Evolutionary conservation across 495 filamentous ascomycete species (phyloP).

Genomic region (Annulohypoxylon stygium): DNA sequence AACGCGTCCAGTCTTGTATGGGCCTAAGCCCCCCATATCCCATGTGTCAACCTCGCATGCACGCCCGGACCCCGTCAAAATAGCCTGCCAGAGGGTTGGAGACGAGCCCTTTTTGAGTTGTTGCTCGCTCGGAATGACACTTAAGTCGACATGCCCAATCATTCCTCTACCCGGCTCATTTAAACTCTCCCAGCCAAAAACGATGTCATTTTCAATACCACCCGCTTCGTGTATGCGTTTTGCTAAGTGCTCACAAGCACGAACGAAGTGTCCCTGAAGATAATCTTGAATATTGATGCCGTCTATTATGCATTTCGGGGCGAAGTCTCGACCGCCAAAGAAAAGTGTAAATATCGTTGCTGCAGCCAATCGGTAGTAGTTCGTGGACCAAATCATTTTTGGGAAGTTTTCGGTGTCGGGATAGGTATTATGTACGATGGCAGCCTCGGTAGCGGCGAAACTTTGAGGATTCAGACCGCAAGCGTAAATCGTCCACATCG

Average conservation of each 20-base stretch:
- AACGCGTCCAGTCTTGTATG: constrained; percentile 84
- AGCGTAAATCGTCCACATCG: constrained; percentile 97
- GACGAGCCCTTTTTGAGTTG: constrained; percentile 93
- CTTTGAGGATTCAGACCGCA: constrained; percentile 86
- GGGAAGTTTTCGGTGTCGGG: constrained; percentile 89
- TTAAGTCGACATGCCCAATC: constrained; percentile 86
- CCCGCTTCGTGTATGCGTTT: constrained; percentile 89
- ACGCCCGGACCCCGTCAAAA: constrained; percentile 88
- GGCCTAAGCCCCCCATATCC: constrained; percentile 93
- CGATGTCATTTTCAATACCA: constrained; percentile 85
- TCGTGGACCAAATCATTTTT: constrained; percentile 99
- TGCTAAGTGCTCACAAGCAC: constrained; percentile 83
- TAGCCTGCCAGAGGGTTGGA: constrained; percentile 94
- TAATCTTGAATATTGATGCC: constrained; percentile 97
- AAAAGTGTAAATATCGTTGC: constrained; percentile 95
- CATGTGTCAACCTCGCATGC: constrained; percentile 90
- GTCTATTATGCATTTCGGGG: constrained; percentile 95
- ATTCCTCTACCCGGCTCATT: constrained; percentile 95
- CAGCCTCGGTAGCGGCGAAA: constrained; percentile 89
- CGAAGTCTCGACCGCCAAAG: constrained; percentile 92
- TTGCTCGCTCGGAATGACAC: constrained; percentile 85
- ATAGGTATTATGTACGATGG: constrained; percentile 94
- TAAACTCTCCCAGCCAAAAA: constrained; percentile 95
- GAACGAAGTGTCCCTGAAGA: constrained; percentile 87
- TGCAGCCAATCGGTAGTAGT: constrained; percentile 88